phyloP scores from a whole-genome alignment of 2,329 filamentous ascomycete species.

The Pseudogymnoascus sp. region DNA sequence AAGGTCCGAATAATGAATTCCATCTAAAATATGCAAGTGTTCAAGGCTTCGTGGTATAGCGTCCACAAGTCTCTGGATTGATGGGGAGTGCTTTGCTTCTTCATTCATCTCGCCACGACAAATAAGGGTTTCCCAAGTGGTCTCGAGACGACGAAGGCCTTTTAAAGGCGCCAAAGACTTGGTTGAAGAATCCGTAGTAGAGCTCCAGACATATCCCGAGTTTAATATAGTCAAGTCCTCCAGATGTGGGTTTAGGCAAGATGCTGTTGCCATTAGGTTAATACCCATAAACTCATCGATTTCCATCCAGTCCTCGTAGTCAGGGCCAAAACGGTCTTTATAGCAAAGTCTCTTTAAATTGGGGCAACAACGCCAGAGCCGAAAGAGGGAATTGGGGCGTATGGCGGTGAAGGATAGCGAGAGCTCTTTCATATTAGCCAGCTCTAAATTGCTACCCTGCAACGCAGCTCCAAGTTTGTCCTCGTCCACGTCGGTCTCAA shows the following conservation, averaged over 20 bases:
- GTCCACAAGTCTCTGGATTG: background rate
- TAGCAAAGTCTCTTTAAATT: background rate
- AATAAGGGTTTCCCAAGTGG: background rate
- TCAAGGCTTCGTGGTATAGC: background rate
- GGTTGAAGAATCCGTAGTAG: background rate
- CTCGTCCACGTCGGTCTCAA: background rate
- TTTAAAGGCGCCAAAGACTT: background rate
- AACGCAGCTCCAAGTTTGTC: background rate
- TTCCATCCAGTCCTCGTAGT: background rate
- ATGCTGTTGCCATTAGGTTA: background rate
- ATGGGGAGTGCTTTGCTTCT: background rate
- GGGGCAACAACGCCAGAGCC: background rate
- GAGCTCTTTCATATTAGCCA: background rate
- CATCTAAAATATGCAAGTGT: background rate
- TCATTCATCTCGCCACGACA: rapidly evolving
- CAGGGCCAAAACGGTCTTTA: background rate
- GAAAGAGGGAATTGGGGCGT: background rate
- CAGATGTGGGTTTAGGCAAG: background rate
- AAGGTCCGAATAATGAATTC: background rate
- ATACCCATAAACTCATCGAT: background rate
- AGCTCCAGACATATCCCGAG: background rate
- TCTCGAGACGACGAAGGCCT: background rate
- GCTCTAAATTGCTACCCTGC: background rate
- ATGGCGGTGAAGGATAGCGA: background rate
- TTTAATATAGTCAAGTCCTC: background rate